Evolutionary conservation across 2,329 filamentous ascomycete genomes (phyloP).

Genomic region (Herpotrichia juniperi): DNA sequence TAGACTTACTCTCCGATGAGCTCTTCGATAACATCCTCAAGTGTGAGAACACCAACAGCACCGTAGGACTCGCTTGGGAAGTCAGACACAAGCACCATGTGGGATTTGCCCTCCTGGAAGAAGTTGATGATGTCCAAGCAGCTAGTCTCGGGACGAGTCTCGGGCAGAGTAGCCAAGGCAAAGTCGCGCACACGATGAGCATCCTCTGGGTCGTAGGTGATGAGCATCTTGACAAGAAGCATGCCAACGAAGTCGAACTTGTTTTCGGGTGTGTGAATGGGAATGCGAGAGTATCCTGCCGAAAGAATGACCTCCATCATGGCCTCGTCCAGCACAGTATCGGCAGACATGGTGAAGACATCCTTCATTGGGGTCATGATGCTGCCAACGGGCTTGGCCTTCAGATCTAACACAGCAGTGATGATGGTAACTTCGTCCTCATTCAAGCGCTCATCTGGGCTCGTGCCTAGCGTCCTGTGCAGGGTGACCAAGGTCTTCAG

Average conservation of each 20-base stretch:
- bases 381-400: constrained; percentile 90
- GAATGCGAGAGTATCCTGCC: constrained; percentile 93
- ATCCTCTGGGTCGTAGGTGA: constrained; percentile 97
- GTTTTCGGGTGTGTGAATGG: constrained; percentile 87
- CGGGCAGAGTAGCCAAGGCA: constrained; percentile 88
- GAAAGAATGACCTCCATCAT: constrained; percentile 95
- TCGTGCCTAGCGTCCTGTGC: constrained; percentile 87
- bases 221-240: constrained; percentile 97
- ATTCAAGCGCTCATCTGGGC: constrained; percentile 84
- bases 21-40: constrained; percentile 98
- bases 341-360: constrained; percentile 95
- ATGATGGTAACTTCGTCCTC: constrained; percentile 99
- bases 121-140: constrained; percentile 99
- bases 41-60: constrained; percentile 88
- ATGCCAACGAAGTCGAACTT: constrained; percentile 92
- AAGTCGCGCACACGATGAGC: constrained; percentile 86
- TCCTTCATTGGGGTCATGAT: constrained; percentile 99
- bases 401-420: constrained; percentile 92
- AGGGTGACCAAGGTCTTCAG: constrained; percentile 95
- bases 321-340: constrained; percentile 87
- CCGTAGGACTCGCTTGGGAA: constrained; percentile 88
- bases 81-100: constrained; percentile 97
- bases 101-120: constrained; percentile 98
- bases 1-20: constrained; percentile 88
- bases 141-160: constrained; percentile 93